phyloP scores from a whole-genome alignment of 306 rosid genomes.

The Styphnolobium japonicum region DNA sequence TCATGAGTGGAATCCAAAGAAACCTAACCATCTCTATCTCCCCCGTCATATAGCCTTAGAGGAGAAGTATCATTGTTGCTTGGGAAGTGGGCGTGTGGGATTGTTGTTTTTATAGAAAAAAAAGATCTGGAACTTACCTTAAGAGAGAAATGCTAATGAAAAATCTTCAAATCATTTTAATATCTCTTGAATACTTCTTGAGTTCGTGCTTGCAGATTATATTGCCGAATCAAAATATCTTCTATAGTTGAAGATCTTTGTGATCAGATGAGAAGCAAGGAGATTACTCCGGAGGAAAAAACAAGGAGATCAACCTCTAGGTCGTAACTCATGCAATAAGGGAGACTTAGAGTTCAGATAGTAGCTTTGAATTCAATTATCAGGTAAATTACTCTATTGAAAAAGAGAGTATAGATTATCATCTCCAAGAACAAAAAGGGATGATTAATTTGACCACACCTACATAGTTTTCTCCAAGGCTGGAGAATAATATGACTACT shows the following conservation, averaged over 20 bases:
- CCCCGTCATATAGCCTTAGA: not conserved
- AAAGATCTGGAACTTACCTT: not conserved
- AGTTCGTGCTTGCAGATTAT: not conserved
- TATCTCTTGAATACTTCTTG: not conserved
- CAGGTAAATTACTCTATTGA: no score
- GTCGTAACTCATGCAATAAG: no score
- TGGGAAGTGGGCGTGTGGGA: not conserved
- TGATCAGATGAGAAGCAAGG: not conserved
- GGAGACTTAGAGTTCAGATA: no score
- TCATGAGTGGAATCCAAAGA: not conserved
- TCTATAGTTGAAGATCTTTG: not conserved
- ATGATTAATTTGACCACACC: no score
- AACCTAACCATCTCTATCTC: not conserved
- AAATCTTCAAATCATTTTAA: not conserved
- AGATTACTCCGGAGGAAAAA: not conserved
- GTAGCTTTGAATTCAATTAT: no score
- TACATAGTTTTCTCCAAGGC: no score
- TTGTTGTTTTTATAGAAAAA: not conserved
- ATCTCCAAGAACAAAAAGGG: no score
- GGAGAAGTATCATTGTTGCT: conserved; percentile 6
- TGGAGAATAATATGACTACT: no score
- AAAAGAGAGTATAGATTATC: no score
- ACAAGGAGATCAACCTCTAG: not conserved
- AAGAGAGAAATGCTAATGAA: not conserved
- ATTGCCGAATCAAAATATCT: not conserved